Conservation (phyloP, 805 yeast species). For the Sungouiella thailandica region DNA sequence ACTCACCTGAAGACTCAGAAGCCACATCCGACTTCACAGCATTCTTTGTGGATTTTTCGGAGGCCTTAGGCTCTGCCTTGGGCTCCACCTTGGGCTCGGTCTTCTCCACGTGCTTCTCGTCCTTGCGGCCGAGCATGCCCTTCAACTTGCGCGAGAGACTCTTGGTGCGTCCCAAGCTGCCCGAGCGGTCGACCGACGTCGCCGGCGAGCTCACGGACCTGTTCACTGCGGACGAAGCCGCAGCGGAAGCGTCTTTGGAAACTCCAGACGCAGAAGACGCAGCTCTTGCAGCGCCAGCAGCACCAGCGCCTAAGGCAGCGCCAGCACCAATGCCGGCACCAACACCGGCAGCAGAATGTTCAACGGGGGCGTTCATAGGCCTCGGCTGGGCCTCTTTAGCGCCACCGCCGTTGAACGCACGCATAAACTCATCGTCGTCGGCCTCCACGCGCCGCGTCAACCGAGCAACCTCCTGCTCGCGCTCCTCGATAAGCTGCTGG, state of each 20-base stretch:
- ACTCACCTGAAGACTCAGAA: slow-evolving; percentile 11
- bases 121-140: slow-evolving; percentile 11
- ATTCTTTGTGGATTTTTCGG: not conserved
- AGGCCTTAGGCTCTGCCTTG: not conserved
- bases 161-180: slow-evolving; percentile 9
- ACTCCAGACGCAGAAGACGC: slow-evolving; percentile 24
- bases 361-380: slow-evolving; percentile 2
- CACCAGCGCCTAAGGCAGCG: slow-evolving; percentile 14
- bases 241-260: slow-evolving; percentile 23
- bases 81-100: slow-evolving; percentile 1
- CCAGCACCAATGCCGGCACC: not conserved
- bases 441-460: slow-evolving; percentile 29
- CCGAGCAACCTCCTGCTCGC: slow-evolving; percentile 29
- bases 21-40: slow-evolving; percentile 9
- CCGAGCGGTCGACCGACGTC: slow-evolving; percentile 7
- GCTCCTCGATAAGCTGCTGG: slow-evolving; percentile 26
- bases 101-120: slow-evolving; percentile 3
- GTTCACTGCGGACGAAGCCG: slow-evolving; percentile 4
- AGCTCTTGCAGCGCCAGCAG: slow-evolving; percentile 13
- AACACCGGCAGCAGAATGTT: not conserved
- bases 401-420: slow-evolving; percentile 3
- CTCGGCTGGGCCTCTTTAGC: slow-evolving; percentile 3
- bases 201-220: not conserved
- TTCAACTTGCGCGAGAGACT: slow-evolving; percentile 15
- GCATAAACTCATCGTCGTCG: slow-evolving; percentile 25